Evolutionary conservation across 2,329 filamentous ascomycete species (phyloP), one percentile per base, ranked within the genome.

Genomic region (Aspergillus sp.): DNA sequence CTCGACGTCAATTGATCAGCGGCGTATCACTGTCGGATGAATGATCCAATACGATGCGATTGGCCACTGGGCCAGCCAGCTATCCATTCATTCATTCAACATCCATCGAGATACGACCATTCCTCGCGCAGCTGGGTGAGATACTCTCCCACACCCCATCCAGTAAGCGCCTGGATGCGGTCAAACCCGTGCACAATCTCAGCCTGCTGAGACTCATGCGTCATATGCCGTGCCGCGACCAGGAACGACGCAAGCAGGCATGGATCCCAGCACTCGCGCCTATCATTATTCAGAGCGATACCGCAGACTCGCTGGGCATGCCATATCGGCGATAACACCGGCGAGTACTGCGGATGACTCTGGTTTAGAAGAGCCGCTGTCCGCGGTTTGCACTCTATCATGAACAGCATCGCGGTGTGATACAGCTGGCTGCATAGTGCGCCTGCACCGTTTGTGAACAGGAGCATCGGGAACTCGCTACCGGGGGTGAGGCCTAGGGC

Each of bases 401-500:
- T 68, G 0, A 84, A 66, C 7, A 84, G 66, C 73, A 82, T 82
- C 2, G 82, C 81, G 1, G 82, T 82, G 61, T 85, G 83, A 63
- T 84, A 85, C 3, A 85, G 70, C 62, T 84, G 82, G 59, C 84
- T 85, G 3, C 75, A 76, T 2, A 79, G 73, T 4, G 75, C 66
- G 0, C 75, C 78, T 0, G 77, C 73, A 1, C 76, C 76, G 47
- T 76, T 78, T 4, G 77, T 77, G 62, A 80, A 82, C 0, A 83
- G 66, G 17, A 84, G 66, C 0, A 77, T 69, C 2, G 70, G 69
- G 31, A 74, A 71, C 43, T 65, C 63, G 35, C 62, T 64, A 14
- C 53, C 62, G 17, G 60, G 44, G 2, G 55, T 62, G n/a, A 60
- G 47, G 2, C 52, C 27, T 11, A 31, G 27, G 27, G 27, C 27